These are phyloP conservation scores for Plectranthus barbatus DNA, from an alignment of 257 asterid genomes.

Conservation along the genomic window DNA sequence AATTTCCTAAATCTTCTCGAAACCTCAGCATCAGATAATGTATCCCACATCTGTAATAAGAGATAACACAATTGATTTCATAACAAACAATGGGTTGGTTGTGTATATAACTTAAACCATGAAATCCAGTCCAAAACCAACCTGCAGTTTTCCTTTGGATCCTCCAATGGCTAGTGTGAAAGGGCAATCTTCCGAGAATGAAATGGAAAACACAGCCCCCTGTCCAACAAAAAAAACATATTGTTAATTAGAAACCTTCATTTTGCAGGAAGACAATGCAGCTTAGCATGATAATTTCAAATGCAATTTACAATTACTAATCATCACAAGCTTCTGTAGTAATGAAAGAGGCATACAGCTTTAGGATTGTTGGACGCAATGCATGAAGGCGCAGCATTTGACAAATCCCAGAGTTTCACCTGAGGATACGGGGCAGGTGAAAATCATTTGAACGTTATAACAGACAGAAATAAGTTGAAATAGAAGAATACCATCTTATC, in stretches of 20 bases:
- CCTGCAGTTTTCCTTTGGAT: no score
- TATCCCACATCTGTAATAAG: conserved; percentile 58
- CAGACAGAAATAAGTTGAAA: not conserved
- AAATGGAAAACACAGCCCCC: conserved; percentile 83
- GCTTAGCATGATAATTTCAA: no score
- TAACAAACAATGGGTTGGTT: no score
- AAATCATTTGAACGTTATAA: conserved; percentile 16
- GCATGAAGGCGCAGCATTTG: conserved; percentile 63
- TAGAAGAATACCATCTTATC: conserved; percentile 64
- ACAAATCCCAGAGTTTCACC: conserved; percentile 96
- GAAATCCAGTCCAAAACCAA: no score
- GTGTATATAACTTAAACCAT: no score
- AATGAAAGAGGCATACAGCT: conserved; percentile 32
- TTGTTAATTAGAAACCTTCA: no score
- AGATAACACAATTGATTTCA: not conserved
- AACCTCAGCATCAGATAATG: conserved; percentile 44
- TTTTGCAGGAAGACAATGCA: no score
- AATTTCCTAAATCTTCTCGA: conserved; percentile 39
- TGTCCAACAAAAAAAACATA: conserved; percentile 17
- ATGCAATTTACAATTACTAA: not conserved
- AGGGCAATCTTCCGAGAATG: conserved; percentile 74
- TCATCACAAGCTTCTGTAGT: not conserved
- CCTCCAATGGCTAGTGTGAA: conserved; percentile 66
- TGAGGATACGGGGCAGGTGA: conserved; percentile 13
- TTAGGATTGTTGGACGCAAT: conserved; percentile 38